Evolutionary conservation across 169 alveolate species (phyloP), one percentile per base, ranked within the genome.

Genomic region (Eimeria tenella): DNA sequence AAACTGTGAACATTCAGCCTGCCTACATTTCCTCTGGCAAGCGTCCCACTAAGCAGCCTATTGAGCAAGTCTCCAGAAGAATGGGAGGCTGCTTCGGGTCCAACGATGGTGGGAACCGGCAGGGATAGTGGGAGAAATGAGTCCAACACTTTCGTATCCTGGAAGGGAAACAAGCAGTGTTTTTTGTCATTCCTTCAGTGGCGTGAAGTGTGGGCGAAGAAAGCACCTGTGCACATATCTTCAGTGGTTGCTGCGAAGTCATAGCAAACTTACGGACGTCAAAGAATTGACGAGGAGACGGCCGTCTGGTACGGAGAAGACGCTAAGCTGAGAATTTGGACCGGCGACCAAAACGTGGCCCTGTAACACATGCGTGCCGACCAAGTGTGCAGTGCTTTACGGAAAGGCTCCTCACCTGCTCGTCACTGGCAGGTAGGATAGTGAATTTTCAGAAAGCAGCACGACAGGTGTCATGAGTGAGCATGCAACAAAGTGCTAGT

Each of bases 221-320:
- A 31, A 31, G 2, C 42, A 31, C 42, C 42, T 2, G 42, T 31
- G 42, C 42, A 31, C 19, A 17, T 58, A 1, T 10, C 19, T 17
- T 58, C 68, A 17, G 68, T 10, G 11, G 68, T 17, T 60, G n/a
- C 15, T 60, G 70, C 70, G 15, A n/a, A 5, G 15, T 60, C 70
- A 60, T 15, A n/a, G 49, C 53, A 49, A 74, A 17, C 73, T 9
- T 53, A 83, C 90, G 62, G 68, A 65, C 4, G 77, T 25, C 62
- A 83, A 56, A 42, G 90, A 83, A 60, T 75, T 56, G 90, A 62
- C 90, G 52, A 83, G 90, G 21, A 83, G 62, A 25, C 90, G 65
- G 68, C 90, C 90, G 23, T 83, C 90, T 1, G 77, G 90, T 11
- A 83, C 60, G 62, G 90, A 83, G 79, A 58, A 83, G 62, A 83